Percentiles rank a stretch among this genome's conserved stretches.
phyloP scores from a whole-genome alignment of 2,329 filamentous ascomycete species.

The Penicillium sp. region DNA sequence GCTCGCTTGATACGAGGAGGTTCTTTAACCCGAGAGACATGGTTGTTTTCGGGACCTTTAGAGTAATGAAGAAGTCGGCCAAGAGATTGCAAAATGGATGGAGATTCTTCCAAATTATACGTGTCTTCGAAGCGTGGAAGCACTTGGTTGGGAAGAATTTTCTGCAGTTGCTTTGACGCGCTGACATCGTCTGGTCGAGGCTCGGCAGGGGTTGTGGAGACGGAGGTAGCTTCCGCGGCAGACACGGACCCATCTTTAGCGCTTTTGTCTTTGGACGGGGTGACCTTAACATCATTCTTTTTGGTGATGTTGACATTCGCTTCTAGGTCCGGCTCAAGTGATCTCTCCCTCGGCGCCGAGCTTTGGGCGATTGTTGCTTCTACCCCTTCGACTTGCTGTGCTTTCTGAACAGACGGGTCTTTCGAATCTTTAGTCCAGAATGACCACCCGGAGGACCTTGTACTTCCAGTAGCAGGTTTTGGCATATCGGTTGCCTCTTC shows the following conservation, averaged over 20 bases:
- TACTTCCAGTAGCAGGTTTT: slow-evolving; percentile 21
- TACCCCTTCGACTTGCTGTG: slow-evolving; percentile 26
- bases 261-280: slow-evolving; percentile 22
- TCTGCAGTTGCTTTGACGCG: slow-evolving; percentile 36
- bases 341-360: slow-evolving; percentile 14
- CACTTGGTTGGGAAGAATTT: slow-evolving; percentile 44
- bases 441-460: slow-evolving; percentile 38
- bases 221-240: slow-evolving; percentile 15
- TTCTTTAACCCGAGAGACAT: slow-evolving; percentile 67
- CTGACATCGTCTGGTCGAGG: slow-evolving; percentile 25
- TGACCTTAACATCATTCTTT: slow-evolving; percentile 31
- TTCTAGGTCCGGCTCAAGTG: slow-evolving; percentile 18
- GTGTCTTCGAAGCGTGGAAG: slow-evolving; percentile 48
- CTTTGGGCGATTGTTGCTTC: slow-evolving; percentile 24
- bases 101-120: slow-evolving; percentile 44
- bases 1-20: slow-evolving; percentile 74
- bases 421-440: slow-evolving; percentile 41
- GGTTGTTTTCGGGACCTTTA: slow-evolving; percentile 59
- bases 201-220: slow-evolving; percentile 21
- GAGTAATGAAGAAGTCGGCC: slow-evolving; percentile 43
- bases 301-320: slow-evolving; percentile 25
- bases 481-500: slow-evolving; percentile 20
- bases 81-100: slow-evolving; percentile 61
- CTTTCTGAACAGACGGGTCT: slow-evolving; percentile 19
- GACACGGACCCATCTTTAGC: slow-evolving; percentile 22